Conservation (phyloP, 768 basidiomycete genomes). For the Neoboletus magnificus region DNA sequence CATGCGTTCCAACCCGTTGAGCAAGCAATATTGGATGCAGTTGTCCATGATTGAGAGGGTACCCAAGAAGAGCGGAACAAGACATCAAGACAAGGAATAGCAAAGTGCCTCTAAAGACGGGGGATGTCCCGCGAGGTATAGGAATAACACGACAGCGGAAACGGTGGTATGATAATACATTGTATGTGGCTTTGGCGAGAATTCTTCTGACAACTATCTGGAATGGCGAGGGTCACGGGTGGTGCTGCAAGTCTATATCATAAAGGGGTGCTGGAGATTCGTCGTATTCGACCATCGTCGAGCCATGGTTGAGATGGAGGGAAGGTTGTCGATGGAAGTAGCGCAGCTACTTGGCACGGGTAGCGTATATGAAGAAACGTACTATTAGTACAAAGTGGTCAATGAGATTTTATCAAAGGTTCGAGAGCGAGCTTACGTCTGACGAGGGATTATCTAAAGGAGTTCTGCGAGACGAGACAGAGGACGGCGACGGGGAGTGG, state of each 20-base stretch:
- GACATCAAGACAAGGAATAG: conserved; percentile 24
- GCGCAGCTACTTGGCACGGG: conserved; percentile 27
- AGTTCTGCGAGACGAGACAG: conserved; percentile 24
- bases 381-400: conserved; percentile 13
- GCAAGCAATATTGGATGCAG: conserved; percentile 23
- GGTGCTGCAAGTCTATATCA: conserved; percentile 28
- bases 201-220: conserved; percentile 7
- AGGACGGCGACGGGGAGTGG: conserved; percentile 29
- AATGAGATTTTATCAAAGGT: neutral
- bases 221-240: neutral
- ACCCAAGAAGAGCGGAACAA: conserved; percentile 31
- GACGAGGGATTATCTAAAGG: conserved; percentile 24
- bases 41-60: conserved; percentile 22
- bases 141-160: conserved; percentile 2
- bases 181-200: conserved; percentile 6
- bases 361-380: conserved; percentile 23
- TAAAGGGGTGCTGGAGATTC: conserved; percentile 32
- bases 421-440: conserved; percentile 20
- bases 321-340: conserved; percentile 32
- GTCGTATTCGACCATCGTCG: conserved; percentile 37
- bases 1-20: conserved; percentile 32
- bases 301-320: conserved; percentile 34
- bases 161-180: conserved; percentile 14
- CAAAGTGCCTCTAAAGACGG: neutral
- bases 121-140: conserved; percentile 6